A percentile compares a stretch with the other conserved stretches of the same genome.
Conservation (phyloP, 2,329 filamentous ascomycete genomes). For the Alternaria dauci region DNA sequence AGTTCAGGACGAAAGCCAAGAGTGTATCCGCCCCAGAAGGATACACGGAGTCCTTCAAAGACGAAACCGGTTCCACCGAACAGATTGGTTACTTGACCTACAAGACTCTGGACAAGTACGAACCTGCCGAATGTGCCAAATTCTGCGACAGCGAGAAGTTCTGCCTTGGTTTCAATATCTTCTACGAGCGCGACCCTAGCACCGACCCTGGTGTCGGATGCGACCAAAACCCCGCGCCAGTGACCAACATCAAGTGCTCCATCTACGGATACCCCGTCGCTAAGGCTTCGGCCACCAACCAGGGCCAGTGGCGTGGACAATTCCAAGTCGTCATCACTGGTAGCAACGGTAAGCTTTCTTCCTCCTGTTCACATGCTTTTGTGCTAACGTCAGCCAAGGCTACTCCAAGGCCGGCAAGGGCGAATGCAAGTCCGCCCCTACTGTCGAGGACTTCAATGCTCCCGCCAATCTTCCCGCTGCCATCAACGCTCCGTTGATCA, state of each 20-base stretch:
- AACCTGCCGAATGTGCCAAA: slow-evolving; percentile 24
- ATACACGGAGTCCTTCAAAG: slow-evolving; percentile 30
- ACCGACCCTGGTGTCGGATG: slow-evolving; percentile 24
- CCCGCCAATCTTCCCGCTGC: slow-evolving; percentile 30
- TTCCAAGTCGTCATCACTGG: slow-evolving; percentile 41
- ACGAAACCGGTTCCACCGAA: slow-evolving; percentile 26
- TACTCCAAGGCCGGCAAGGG: slow-evolving; percentile 33
- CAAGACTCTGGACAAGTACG: slow-evolving; percentile 35
- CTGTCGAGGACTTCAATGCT: slow-evolving; percentile 27
- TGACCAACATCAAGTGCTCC: slow-evolving; percentile 41
- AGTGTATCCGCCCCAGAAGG: slow-evolving; percentile 21
- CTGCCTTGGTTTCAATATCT: slow-evolving; percentile 44
- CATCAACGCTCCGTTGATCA: slow-evolving; percentile 36
- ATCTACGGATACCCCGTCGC: slow-evolving; percentile 41
- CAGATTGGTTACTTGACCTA: slow-evolving; percentile 41
- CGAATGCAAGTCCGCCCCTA: slow-evolving; percentile 10
- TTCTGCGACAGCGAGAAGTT: slow-evolving; percentile 36
- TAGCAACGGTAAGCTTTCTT: slow-evolving; percentile 28
- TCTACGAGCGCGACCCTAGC: slow-evolving; percentile 38
- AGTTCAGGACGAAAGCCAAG: slow-evolving; percentile 20
- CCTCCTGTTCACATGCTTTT: not conserved
- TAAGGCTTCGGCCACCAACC: slow-evolving; percentile 27
- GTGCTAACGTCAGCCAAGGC: slow-evolving; percentile 5
- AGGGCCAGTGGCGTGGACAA: slow-evolving; percentile 32
- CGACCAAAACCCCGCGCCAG: slow-evolving; percentile 29